Evolutionary conservation across 73 alveolate species (phyloP), one percentile per base, ranked within the genome.

Genomic region (Symbiodinium natans): DNA sequence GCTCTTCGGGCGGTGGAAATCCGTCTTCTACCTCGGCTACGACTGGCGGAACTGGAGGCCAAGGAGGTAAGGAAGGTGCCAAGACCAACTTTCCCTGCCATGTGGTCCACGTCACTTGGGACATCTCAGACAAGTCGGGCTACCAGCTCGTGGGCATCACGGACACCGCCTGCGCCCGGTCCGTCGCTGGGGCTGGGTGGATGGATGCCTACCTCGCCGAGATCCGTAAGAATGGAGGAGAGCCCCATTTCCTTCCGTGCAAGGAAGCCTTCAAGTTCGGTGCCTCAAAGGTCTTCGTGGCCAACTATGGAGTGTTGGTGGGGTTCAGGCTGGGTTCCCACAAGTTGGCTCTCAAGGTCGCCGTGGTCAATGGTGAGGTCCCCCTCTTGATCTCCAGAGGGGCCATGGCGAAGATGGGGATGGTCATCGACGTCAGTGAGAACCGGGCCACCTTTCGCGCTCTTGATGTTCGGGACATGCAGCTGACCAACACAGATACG

Each of bases 101-200:
- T 41, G 42, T 83, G 0, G 41, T 41, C 42, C 27, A 54, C n/a
- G 40, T 36, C 17, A 38, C 88, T 0, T 42, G 34, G 59, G 88
- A 82, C 36, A 33, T 80, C 42, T 21, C 43, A 4, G 46, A 29
- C 46, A 74, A 33, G 85, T 0, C 74, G 10, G n/a, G 0, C 39
- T 29, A 9, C 21, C 73, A 31, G 27, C 34, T 83, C 31, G 41
- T 42, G 3, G 92, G 73, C n/a, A 83, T 83, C 29, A 36, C 46
- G 1, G 92, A 83, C 75, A 83, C 92, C 2, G 92, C 92, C 2
- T 83, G 92, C 42, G 27, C 92, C 34, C 39, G 46, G 92, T 41
- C 92, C 5, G 92, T 83, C n/a, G 92, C 92, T 0, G 40, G 92
- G 19, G 33, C 42, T 0, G 29, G 42, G 2, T 83, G 92, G 92